phyloP scores from a whole-genome alignment of 805 yeast genomes.

The Grigorovia yakushimaensis region DNA sequence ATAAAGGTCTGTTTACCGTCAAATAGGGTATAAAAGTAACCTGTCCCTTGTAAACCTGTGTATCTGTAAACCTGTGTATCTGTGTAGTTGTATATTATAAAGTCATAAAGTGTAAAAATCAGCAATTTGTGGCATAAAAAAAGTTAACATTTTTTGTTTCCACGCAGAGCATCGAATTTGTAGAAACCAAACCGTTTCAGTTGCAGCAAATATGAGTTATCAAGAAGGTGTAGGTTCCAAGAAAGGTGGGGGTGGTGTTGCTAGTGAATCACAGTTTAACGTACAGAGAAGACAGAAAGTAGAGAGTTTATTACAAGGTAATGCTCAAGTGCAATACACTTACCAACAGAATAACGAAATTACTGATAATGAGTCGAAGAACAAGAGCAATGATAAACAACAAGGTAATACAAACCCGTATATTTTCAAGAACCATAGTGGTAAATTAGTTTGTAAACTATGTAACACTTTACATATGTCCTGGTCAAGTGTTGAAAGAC shows the following conservation, averaged over 20 bases:
- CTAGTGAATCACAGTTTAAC: conserved; percentile 60
- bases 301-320: conserved; percentile 42
- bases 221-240: conserved; percentile 85
- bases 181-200: too few relatives aligned
- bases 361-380: too few relatives aligned
- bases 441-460: conserved; percentile 71
- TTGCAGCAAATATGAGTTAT: conserved; percentile 56
- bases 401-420: conserved; percentile 47
- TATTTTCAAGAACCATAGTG: conserved; percentile 74
- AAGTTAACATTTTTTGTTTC: too few relatives aligned
- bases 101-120: neutral
- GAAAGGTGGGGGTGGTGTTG: conserved; percentile 85
- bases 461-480: conserved; percentile 77
- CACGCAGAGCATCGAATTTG: too few relatives aligned
- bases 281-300: conserved; percentile 60
- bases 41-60: too few relatives aligned
- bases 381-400: too few relatives aligned
- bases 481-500: conserved; percentile 74
- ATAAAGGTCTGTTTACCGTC: conserved; percentile 24
- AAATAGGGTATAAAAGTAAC: too few relatives aligned
- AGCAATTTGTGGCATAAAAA: neutral
- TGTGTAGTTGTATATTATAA: too few relatives aligned
- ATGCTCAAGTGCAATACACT: conserved; percentile 30
- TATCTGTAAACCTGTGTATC: too few relatives aligned
- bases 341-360: conserved; percentile 44